phyloP scores from a whole-genome alignment of 208 protist genomes.

The Trypanosoma boissoni region DNA sequence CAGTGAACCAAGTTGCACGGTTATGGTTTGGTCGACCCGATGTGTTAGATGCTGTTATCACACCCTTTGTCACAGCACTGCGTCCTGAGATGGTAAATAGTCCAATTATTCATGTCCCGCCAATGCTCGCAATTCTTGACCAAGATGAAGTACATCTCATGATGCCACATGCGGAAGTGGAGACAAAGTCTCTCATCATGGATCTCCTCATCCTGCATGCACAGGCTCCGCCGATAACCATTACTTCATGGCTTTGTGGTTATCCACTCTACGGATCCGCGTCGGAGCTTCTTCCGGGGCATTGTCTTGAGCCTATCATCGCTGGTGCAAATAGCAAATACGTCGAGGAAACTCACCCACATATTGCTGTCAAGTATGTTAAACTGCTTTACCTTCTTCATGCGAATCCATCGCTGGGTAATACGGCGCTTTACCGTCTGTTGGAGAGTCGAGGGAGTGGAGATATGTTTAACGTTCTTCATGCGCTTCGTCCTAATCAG shows the following conservation, averaged over 20 bases:
- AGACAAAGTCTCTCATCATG: constrained; percentile 69
- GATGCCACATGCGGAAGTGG: constrained; percentile 22
- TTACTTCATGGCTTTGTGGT: constrained; percentile 31
- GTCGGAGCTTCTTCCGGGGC: constrained; percentile 18
- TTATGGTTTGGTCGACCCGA: constrained; percentile 43
- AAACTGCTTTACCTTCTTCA: constrained; percentile 73
- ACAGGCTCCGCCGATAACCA: constrained; percentile 15
- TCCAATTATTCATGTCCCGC: constrained; percentile 46
- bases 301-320: constrained; percentile 59
- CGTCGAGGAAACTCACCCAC: constrained; percentile 48
- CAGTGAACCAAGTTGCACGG: constrained; percentile 44
- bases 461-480: constrained; percentile 63
- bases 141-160: constrained; percentile 32
- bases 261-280: constrained; percentile 24
- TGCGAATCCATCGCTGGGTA: constrained; percentile 55
- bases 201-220: constrained; percentile 81
- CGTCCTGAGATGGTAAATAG: constrained; percentile 15
- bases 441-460: constrained; percentile 50
- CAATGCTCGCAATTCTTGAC: constrained; percentile 67
- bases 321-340: constrained; percentile 42
- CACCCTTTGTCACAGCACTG: constrained; percentile 28
- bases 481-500: constrained; percentile 41
- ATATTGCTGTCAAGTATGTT: constrained; percentile 79
- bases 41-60: constrained; percentile 34
- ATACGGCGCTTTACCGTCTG: constrained; percentile 37